These are phyloP conservation scores for Aspergillus sparsus DNA, from an alignment of 495 filamentous ascomycete genomes.

Conservation along the genomic window DNA sequence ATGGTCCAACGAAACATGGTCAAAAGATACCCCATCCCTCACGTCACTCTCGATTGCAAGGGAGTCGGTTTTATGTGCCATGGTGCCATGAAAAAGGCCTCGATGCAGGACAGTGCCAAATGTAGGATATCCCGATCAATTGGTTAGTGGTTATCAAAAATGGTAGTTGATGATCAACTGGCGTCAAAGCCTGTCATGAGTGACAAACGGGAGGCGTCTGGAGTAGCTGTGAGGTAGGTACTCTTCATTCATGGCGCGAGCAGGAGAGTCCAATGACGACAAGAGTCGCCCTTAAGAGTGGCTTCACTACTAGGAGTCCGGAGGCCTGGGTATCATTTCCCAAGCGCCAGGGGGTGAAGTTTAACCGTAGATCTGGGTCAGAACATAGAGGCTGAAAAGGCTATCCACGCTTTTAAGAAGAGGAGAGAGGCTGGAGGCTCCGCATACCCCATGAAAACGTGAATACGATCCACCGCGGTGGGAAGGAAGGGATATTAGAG, in stretches of 20 bases:
- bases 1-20: not conserved
- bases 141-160: not conserved
- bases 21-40: not conserved
- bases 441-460: not conserved
- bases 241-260: not conserved
- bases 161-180: not conserved
- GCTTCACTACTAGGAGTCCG: not conserved
- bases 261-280: not conserved
- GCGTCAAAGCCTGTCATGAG: not conserved
- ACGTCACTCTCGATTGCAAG: not conserved
- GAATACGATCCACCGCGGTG: not conserved
- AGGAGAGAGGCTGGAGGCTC: not conserved
- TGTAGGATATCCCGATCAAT: not conserved
- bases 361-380: not conserved
- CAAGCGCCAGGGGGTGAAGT: not conserved
- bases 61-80: not conserved
- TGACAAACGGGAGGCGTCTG: not conserved
- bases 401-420: not conserved
- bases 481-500: not conserved
- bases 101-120: not conserved
- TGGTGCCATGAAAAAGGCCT: not conserved
- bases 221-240: not conserved
- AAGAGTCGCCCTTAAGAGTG: not conserved
- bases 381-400: not conserved
- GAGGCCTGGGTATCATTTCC: not conserved